A percentile compares a stretch with the other conserved stretches of the same genome.
Conservation (phyloP, 2,329 filamentous ascomycete genomes). For the Talaromyces sp. region DNA sequence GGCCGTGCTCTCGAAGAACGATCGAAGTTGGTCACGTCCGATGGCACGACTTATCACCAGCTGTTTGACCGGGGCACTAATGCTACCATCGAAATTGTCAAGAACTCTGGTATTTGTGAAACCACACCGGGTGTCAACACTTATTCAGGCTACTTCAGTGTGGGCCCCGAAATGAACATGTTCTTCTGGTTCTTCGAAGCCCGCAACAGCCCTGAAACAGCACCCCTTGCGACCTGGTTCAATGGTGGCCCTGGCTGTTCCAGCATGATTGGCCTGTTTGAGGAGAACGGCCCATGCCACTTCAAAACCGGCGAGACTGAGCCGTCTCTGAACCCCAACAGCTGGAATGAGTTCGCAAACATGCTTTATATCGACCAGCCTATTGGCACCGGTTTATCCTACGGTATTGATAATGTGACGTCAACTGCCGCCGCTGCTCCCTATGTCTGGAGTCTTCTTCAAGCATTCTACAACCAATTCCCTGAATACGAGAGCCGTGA, state of each 20-base stretch:
- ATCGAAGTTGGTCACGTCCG: too few relatives aligned
- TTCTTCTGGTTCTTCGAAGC: constrained; percentile 64
- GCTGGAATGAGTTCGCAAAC: constrained; percentile 55
- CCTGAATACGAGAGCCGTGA: constrained; percentile 52
- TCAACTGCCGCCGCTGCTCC: constrained; percentile 37
- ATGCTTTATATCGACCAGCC: constrained; percentile 63
- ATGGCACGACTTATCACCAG: too few relatives aligned
- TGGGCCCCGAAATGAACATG: constrained; percentile 56
- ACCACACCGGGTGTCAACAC: constrained; percentile 52
- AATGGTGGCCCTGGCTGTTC: constrained; percentile 52
- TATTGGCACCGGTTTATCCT: constrained; percentile 49
- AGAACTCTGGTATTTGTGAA: constrained; percentile 47
- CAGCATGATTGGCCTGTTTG: constrained; percentile 41
- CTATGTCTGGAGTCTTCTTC: constrained; percentile 54
- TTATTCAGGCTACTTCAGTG: constrained; percentile 58
- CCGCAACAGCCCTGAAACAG: constrained; percentile 40
- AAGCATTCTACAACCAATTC: constrained; percentile 36
- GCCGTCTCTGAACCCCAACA: constrained; percentile 34
- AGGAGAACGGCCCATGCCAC: constrained; percentile 44
- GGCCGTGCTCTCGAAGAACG: too few relatives aligned
- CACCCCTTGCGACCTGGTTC: constrained; percentile 54
- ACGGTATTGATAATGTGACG: constrained; percentile 35
- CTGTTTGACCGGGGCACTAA: too few relatives aligned
- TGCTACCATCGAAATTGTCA: too few relatives aligned
- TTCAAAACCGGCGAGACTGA: constrained; percentile 37